A percentile compares a stretch with the other conserved stretches of the same genome.
Conservation (phyloP, 306 rosid genomes). For the Vigna radiata region DNA sequence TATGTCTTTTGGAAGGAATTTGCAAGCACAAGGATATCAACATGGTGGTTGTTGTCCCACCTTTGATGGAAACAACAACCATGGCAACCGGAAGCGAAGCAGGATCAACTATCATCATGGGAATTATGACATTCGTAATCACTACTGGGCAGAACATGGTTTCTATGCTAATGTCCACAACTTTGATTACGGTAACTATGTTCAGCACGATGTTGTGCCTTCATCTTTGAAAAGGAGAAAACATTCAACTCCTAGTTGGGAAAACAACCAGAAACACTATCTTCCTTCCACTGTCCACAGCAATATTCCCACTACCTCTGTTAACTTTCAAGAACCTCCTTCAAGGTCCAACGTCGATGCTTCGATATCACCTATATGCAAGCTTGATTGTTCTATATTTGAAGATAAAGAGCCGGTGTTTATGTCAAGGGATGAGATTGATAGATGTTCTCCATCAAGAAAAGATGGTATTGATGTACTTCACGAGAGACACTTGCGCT, state of each 20-base stretch:
- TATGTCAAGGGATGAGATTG: slow-evolving; percentile 82
- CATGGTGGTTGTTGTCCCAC: slow-evolving; percentile 54
- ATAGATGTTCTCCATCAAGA: slow-evolving; percentile 77
- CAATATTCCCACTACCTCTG: slow-evolving; percentile 36
- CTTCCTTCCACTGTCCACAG: slow-evolving; percentile 48
- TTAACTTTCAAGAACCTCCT: slow-evolving; percentile 45
- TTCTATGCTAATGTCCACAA: slow-evolving; percentile 38
- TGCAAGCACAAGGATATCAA: slow-evolving; percentile 51
- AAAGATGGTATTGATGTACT: slow-evolving; percentile 77
- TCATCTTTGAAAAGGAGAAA: slow-evolving; percentile 72
- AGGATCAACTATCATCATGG: slow-evolving; percentile 45
- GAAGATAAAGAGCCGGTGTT: slow-evolving; percentile 66
- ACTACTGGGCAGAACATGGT: slow-evolving; percentile 44
- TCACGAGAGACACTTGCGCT: slow-evolving; percentile 72
- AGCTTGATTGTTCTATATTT: slow-evolving; percentile 60
- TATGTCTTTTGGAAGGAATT: slow-evolving; percentile 63
- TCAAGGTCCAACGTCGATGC: slow-evolving; percentile 50
- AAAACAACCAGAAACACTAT: slow-evolving; percentile 56
- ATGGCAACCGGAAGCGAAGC: slow-evolving; percentile 49
- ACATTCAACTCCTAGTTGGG: slow-evolving; percentile 63
- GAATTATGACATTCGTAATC: slow-evolving; percentile 47
- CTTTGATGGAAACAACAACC: slow-evolving; percentile 44
- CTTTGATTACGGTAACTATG: slow-evolving; percentile 32
- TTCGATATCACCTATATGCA: slow-evolving; percentile 56
- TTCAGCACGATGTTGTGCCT: slow-evolving; percentile 38